phyloP scores from a whole-genome alignment of 75 land plant species.

The Ceratopteris richardii region DNA sequence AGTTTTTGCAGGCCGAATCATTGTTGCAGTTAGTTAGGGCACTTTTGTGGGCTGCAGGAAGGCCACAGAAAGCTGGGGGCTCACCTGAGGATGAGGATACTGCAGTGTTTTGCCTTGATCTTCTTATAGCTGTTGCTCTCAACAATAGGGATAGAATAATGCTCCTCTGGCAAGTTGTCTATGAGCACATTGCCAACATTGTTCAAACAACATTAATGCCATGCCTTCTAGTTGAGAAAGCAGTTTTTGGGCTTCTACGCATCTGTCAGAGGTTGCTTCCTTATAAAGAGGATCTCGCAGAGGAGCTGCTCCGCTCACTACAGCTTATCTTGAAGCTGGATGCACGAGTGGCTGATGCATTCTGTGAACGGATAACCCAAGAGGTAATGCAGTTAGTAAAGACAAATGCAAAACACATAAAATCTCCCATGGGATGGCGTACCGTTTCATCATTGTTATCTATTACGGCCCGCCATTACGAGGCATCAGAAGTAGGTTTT shows the following conservation, averaged over 20 bases:
- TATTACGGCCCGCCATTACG: slow-evolving; percentile 71
- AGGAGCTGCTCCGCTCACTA: slow-evolving; percentile 81
- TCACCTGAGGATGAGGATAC: slow-evolving; percentile 86
- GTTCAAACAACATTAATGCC: slow-evolving; percentile 73
- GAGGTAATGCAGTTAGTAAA: slow-evolving; percentile 50
- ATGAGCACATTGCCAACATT: slow-evolving; percentile 59
- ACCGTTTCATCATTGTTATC: slow-evolving; percentile 65
- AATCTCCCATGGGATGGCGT: slow-evolving; percentile 74
- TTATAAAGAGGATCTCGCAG: slow-evolving; percentile 46
- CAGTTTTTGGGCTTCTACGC: slow-evolving; percentile 60
- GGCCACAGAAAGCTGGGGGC: slow-evolving; percentile 71
- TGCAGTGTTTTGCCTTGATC: slow-evolving; percentile 85
- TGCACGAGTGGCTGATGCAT: slow-evolving; percentile 75
- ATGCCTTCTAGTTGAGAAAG: slow-evolving; percentile 83
- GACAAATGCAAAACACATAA: slow-evolving; percentile 55
- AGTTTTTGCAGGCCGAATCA: slow-evolving; percentile 59
- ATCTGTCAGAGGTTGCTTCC: slow-evolving; percentile 57
- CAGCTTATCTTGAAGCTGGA: slow-evolving; percentile 81
- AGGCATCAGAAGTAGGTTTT: slow-evolving; percentile 63
- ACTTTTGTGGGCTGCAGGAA: slow-evolving; percentile 83
- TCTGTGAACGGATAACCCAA: slow-evolving; percentile 58
- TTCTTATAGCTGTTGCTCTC: slow-evolving; percentile 45
- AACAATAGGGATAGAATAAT: slow-evolving; percentile 58
- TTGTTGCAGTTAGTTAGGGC: slow-evolving; percentile 66
- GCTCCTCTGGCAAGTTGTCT: slow-evolving; percentile 69